Conservation (phyloP, 306 rosid genomes). For the Dalbergia oliveri region DNA sequence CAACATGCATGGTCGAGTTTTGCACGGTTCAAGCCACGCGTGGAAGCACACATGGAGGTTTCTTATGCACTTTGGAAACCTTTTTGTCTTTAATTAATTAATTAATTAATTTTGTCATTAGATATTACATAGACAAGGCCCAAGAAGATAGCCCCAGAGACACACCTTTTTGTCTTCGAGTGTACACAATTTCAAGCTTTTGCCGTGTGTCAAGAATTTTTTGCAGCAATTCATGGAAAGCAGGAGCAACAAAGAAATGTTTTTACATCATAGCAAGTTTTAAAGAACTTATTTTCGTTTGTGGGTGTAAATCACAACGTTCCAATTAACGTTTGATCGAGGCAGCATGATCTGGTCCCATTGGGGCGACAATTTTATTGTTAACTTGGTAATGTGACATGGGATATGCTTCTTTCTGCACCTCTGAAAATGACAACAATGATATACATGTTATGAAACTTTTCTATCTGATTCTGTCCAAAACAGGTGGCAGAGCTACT, state of each 20-base stretch:
- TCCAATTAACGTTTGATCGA: too few species aligned
- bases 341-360: too few species aligned
- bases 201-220: not conserved
- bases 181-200: not conserved
- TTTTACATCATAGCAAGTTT: not conserved
- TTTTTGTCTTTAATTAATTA: too few species aligned
- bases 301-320: not conserved
- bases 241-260: not conserved
- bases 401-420: too few species aligned
- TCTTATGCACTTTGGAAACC: too few species aligned
- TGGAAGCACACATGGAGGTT: too few species aligned
- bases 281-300: not conserved
- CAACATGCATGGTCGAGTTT: conserved; percentile 48
- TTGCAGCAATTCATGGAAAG: not conserved
- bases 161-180: not conserved
- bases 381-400: too few species aligned
- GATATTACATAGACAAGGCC: too few species aligned
- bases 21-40: conserved; percentile 3
- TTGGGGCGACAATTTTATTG: too few species aligned
- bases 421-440: not conserved
- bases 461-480: not conserved
- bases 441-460: not conserved
- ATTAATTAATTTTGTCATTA: too few species aligned
- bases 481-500: conserved; percentile 40
- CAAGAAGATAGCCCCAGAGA: too few species aligned